Percentiles rank a stretch among this genome's conserved stretches.
Conservation (phyloP, 495 filamentous ascomycete genomes). For the Daldinia vernicosa region DNA sequence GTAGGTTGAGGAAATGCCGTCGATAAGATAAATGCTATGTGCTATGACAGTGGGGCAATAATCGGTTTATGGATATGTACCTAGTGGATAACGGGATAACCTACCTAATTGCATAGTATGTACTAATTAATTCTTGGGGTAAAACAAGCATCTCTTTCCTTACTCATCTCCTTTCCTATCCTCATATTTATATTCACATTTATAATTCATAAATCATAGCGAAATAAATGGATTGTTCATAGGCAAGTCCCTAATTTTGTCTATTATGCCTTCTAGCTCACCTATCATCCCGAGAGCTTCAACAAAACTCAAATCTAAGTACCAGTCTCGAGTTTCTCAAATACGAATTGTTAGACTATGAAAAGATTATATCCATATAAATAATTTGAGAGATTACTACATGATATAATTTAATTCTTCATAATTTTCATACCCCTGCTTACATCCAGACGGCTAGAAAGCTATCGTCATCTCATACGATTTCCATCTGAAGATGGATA, state of each 20-base stretch:
- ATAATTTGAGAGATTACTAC: not conserved
- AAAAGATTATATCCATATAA: not conserved
- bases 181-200: too few species aligned
- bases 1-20: slow-evolving; percentile 2
- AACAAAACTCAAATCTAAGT: not conserved
- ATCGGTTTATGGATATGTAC: too few species aligned
- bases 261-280: not conserved
- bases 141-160: too few species aligned
- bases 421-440: not conserved
- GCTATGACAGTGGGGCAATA: not conserved
- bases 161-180: too few species aligned
- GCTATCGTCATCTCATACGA: not conserved
- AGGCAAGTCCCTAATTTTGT: too few species aligned
- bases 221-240: too few species aligned
- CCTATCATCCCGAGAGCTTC: not conserved
- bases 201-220: too few species aligned
- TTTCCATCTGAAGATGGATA: not conserved
- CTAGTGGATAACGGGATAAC: too few species aligned
- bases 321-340: not conserved
- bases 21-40: slow-evolving; percentile 9
- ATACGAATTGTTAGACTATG: not conserved
- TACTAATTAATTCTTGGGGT: too few species aligned
- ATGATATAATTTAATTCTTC: not conserved
- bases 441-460: not conserved
- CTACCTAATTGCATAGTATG: too few species aligned